Conservation (phyloP, 208 protist genomes). For the Naegleria gruberi region DNA sequence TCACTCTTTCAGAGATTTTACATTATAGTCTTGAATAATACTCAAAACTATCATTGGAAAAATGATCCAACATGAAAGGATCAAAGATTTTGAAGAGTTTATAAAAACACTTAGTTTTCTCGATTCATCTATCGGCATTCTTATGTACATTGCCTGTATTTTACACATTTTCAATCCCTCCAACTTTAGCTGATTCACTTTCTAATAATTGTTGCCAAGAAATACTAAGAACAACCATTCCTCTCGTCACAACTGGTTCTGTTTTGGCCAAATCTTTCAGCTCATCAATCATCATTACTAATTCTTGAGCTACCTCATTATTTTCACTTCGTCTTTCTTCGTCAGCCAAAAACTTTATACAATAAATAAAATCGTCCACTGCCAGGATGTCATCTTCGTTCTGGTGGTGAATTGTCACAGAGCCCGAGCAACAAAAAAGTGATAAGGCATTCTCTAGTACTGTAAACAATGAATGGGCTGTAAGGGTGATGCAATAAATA, state of each 20-base stretch:
- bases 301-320: neutral
- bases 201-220: neutral
- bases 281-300: neutral
- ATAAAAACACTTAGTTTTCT: too few species aligned
- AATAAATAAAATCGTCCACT: neutral
- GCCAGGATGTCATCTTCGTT: neutral
- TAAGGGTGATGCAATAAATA: neutral
- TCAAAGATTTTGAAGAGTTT: too few species aligned
- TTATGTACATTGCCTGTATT: too few species aligned
- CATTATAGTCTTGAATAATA: too few species aligned
- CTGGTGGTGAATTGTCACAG: neutral
- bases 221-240: neutral
- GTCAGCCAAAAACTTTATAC: neutral
- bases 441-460: neutral
- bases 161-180: too few species aligned
- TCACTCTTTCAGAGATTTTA: too few species aligned
- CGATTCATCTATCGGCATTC: neutral
- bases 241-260: neutral
- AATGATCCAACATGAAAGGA: too few species aligned
- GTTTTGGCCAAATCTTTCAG: neutral
- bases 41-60: too few species aligned
- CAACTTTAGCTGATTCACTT: neutral
- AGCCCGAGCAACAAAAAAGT: neutral
- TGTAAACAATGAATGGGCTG: neutral
- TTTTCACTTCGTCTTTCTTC: neutral